Base-by-base conservation (phyloP, 2,329 filamentous ascomycete species). In the Hypocreales sp. region DNA sequence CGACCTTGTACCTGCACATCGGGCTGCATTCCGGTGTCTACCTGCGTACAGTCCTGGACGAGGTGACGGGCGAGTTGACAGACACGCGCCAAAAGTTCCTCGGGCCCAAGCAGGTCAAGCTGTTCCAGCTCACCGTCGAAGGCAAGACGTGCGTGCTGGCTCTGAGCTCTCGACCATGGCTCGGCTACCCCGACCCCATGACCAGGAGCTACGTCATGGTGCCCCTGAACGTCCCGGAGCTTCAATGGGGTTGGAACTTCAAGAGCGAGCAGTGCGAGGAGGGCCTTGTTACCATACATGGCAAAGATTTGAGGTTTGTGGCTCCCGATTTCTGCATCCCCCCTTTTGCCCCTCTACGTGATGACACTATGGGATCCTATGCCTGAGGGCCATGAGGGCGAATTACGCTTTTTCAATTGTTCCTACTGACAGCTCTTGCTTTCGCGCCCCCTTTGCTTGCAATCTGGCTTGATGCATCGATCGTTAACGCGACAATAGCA, bases 231-330 rank as follows among this genome's bases (percentile, higher is more conserved):
- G 94, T 92, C 44, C 74, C 78, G 28, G 75, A 79, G 22, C 68
- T 98, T 16, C 84, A 93, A 50, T 94, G 83, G 64, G 86, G 81
- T 4, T 93, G 86, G 78, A 93, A 90, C 42, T 95, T 98, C 47
- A 87, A 81, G 50, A 93, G 86, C 46, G 83, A 93, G 48, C 81
- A 93, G 50, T 93, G 86, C 43, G 74, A 79, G 23, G 81, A 94
- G 54, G 86, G 86, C 30, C 87, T 94, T 64, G 87, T 94, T 29
- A 86, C 84, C 33, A 87, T 94, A 34, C 81, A 92, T 55, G 82
- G 76, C 25, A 79, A 87, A 50, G 90, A 83, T 47, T 54, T 92
- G 39, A 70, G 83, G 84, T 92, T 73, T 51, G 56, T 56, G 56
- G 30, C n/a, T n/a, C n/a, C n/a, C n/a, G n/a, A n/a, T n/a, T n/a